Evolutionary conservation across 2,329 filamentous ascomycete species (phyloP).

Genomic region (Leptosphaerulina australis): DNA sequence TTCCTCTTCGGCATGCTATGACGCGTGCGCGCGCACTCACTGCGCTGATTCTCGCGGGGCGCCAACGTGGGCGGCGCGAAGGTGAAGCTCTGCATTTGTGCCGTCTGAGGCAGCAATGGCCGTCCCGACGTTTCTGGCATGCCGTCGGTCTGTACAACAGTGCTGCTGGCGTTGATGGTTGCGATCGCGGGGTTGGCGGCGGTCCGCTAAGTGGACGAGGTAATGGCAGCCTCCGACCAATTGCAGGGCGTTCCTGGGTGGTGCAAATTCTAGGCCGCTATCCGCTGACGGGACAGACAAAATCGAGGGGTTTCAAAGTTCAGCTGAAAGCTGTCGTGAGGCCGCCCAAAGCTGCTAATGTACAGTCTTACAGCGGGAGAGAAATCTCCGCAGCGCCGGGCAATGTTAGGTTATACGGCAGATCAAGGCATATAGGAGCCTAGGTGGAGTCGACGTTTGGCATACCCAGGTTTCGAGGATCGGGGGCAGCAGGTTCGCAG

Average conservation of each 20-base stretch:
- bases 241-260: conserved; percentile 20
- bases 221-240: conserved; percentile 37
- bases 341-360: conserved; percentile 33
- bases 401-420: conserved; percentile 45
- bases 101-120: conserved; percentile 69
- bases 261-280: conserved; percentile 32
- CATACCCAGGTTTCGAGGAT: conserved; percentile 35
- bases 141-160: conserved; percentile 17
- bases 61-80: conserved; percentile 71
- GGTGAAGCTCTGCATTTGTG: conserved; percentile 75
- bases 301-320: conserved; percentile 18
- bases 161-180: conserved; percentile 27
- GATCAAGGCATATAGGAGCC: conserved; percentile 46
- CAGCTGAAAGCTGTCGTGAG: conserved; percentile 25
- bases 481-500: conserved; percentile 32
- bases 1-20: conserved; percentile 1
- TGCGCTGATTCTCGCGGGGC: conserved; percentile 80
- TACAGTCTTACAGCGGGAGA: conserved; percentile 34
- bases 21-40: conserved; percentile 60
- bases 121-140: conserved; percentile 70
- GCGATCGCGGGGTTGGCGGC: conserved; percentile 43
- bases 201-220: conserved; percentile 35
- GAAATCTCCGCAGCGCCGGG: conserved; percentile 46
- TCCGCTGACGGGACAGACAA: conserved; percentile 21
- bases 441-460: conserved; percentile 44